Base-by-base conservation (phyloP, 2,329 filamentous ascomycete species). In the Colletotrichum brevisporum region DNA sequence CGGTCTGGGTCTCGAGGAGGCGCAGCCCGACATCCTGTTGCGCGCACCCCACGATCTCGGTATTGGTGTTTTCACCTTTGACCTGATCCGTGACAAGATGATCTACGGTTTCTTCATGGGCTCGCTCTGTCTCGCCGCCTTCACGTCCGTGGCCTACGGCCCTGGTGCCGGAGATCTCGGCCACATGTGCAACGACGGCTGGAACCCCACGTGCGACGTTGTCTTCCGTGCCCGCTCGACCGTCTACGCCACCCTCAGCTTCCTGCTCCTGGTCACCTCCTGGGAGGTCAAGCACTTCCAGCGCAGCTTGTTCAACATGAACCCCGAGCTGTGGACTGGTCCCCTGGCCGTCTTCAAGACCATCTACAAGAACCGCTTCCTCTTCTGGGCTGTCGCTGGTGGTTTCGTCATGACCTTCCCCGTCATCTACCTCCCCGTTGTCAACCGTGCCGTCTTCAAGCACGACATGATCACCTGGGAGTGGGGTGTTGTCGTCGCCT, bases 211-310 rank as follows among this genome's bases (percentile, higher is more conserved):
- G 2, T 92, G 90, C 76, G 81, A 82, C n/a, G 77, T 82, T 4
- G 86, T 91, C 2, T 92, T 89, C 80, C 85, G 87, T 18, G 91
- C 91, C 0, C 86, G 91, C 13, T 90, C 91, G 0, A 89, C 91
- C 0, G 91, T 89, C 5, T 94, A 92, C 75, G 89, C 91, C 0
- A 91, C 89, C 6, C 78, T 94, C 50, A 92, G 89, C 50, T 93
- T 91, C 82, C 83, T 90, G 55, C 83, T 92, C 6, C 82, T 94
- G 6, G 86, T 92, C 64, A 89, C 91, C 0, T 90, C 91, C 0
- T 93, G 91, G 91, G 90, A 94, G 79, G 90, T 92, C 75, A 90
- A 92, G 76, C 89, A 93, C 73, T 90, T 92, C 78, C 88, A 88
- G 16, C 87, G 90, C 53, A 91, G 88, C 21, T 85, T 94, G 73